phyloP scores from a whole-genome alignment of 2,329 filamentous ascomycete genomes.

The Aspergillus pseudoglaucus region DNA sequence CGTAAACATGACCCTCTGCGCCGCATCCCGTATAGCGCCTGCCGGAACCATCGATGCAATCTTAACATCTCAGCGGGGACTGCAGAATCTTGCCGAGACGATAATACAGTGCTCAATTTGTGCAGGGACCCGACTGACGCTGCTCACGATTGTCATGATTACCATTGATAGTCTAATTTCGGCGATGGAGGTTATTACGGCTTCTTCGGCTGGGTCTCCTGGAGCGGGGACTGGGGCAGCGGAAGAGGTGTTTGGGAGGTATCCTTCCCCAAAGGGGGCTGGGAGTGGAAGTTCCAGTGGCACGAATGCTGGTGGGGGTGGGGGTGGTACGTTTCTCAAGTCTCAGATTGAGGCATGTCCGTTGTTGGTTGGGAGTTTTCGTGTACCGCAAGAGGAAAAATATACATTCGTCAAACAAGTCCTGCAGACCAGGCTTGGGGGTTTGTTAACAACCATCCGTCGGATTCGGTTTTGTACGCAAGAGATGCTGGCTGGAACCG shows the following conservation, averaged over 20 bases:
- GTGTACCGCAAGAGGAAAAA: slow-evolving; percentile 22
- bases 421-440: slow-evolving; percentile 21
- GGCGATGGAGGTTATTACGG: slow-evolving; percentile 17
- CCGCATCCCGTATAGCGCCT: slow-evolving; percentile 9
- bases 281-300: slow-evolving; percentile 1
- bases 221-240: neutral
- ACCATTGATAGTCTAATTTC: slow-evolving; percentile 24
- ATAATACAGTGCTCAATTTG: slow-evolving; percentile 25
- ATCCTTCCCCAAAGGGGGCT: slow-evolving; percentile 1
- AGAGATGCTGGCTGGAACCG: slow-evolving; percentile 13
- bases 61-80: slow-evolving; percentile 19
- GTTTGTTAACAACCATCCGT: slow-evolving; percentile 20
- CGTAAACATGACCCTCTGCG: slow-evolving; percentile 9
- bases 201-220: neutral
- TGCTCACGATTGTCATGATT: slow-evolving; percentile 25
- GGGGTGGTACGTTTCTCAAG: slow-evolving; percentile 9
- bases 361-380: slow-evolving; percentile 20
- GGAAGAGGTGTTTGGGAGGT: neutral
- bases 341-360: slow-evolving; percentile 20
- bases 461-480: slow-evolving; percentile 22
- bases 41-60: slow-evolving; percentile 20
- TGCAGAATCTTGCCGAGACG: slow-evolving; percentile 22
- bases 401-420: slow-evolving; percentile 20
- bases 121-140: slow-evolving; percentile 16
- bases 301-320: neutral